Base-by-base conservation (phyloP, 2,329 filamentous ascomycete species). In the Exutisphaerella laricina region DNA sequence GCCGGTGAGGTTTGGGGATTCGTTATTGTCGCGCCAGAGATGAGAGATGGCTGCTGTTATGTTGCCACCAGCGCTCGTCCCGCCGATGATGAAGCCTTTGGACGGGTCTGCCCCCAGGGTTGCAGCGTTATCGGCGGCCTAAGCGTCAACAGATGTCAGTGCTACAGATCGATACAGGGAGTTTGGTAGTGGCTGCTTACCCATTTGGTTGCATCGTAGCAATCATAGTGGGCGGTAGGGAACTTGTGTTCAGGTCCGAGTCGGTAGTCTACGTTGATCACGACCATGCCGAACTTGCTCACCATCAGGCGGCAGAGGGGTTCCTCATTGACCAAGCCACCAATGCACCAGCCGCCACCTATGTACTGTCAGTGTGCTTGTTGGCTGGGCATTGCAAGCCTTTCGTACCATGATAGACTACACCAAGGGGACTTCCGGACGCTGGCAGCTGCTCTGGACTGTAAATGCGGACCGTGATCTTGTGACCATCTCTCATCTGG, bases 221-320 rank as follows among this genome's bases (percentile, higher is more conserved):
- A 76, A 49, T 82, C 79, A 48, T 82, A 77, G 3, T 81, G 76
- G 0, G 77, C 75, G 1, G 72, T 75, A 2, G 79, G 79, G 53
- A 81, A 82, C 0, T 76, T 76, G 46, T 73, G 65, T 56, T 82
- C 78, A 2, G 79, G 79, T 0, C 78, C 78, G 12, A 74, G 69
- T 10, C 78, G 71, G 55, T 82, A 82, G 45, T 74, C 74, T 43
- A 82, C 78, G 48, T 71, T 74, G 46, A 80, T 73, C 16, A 80
- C 72, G 4, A 81, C 71, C 25, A 43, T 37, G 14, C 33, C 33
- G 25, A 38, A 20, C 5, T 38, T 30, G 18, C n/a, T 22, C 8
- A 36, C 41, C 41, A 43, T 37, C 13, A 36, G 16, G 14, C 40
- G 40, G 18, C 31, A 36, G 6, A 43, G 32, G 4, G 22, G 23